A percentile compares a stretch with the other conserved stretches of the same genome.
Conservation (phyloP, 768 basidiomycete species). For the Nidularia pulvinata region DNA sequence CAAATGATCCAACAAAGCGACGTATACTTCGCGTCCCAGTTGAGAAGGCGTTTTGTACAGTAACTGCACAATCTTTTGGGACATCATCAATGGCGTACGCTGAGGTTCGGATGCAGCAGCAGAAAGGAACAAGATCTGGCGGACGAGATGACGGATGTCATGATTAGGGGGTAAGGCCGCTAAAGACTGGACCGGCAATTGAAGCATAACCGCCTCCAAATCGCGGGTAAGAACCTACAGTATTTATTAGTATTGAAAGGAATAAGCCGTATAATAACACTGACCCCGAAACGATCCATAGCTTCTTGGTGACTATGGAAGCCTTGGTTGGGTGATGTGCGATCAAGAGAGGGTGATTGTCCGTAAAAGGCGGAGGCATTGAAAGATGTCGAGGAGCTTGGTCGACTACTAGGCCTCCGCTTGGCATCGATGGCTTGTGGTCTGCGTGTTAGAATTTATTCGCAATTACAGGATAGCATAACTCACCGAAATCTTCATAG, state of each 20-base stretch:
- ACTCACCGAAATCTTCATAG: slow-evolving; percentile 91
- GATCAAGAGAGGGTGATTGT: slow-evolving; percentile 66
- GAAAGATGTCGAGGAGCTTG: slow-evolving; percentile 72
- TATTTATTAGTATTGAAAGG: slow-evolving; percentile 4
- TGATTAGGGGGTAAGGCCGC: slow-evolving; percentile 77
- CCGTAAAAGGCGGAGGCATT: slow-evolving; percentile 48
- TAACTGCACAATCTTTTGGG: slow-evolving; percentile 95
- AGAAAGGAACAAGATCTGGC: slow-evolving; percentile 83
- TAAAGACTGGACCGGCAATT: slow-evolving; percentile 72
- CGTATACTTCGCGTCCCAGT: slow-evolving; percentile 92
- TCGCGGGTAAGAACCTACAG: slow-evolving; percentile 52
- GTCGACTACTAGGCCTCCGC: slow-evolving; percentile 60
- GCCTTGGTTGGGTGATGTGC: slow-evolving; percentile 30
- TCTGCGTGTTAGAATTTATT: too few species aligned
- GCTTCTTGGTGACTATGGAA: slow-evolving; percentile 75
- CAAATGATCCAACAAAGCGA: slow-evolving; percentile 83
- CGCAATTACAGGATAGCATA: too few species aligned
- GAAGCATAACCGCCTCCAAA: slow-evolving; percentile 77
- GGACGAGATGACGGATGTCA: slow-evolving; percentile 83
- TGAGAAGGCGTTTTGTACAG: slow-evolving; percentile 88
- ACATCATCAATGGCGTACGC: slow-evolving; percentile 88
- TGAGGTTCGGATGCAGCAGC: slow-evolving; percentile 77
- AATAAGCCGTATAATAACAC: slow-evolving; percentile 16
- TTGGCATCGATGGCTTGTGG: slow-evolving; percentile 42
- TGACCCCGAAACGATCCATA: slow-evolving; percentile 85